Evolutionary conservation across 2,329 filamentous ascomycete genomes (phyloP), one percentile per base, ranked within the genome.

Genomic region (Nemania diffusa): DNA sequence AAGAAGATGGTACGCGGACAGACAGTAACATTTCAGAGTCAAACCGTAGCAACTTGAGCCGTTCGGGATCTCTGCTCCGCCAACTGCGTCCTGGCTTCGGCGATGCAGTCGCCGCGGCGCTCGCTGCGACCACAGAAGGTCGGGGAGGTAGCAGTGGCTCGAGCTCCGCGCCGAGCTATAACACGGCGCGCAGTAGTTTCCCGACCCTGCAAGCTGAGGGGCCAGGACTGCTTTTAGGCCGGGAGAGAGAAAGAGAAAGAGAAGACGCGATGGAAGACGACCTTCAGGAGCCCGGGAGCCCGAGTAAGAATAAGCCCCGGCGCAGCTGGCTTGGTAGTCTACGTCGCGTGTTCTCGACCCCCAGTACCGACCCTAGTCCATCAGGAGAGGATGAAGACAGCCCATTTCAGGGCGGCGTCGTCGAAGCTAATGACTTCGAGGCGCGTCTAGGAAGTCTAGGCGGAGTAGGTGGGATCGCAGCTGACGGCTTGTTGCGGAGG

Each of bases 311-410:
- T 13, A 89, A 88, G 74, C 81, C 83, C 48, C 79, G 84, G 3
- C 81, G 84, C n/a, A 86, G 85, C 26, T 92, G 90, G 89, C 81
- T 94, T 11, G 91, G 91, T 24, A 92, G 88, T 55, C 78, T 94
- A 22, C 84, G 87, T 20, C 85, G 90, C 42, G 90, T 90, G 11
- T 87, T 92, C 57, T 84, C 80, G 46, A 84, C 84, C 77, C 79
- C 53, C 77, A 79, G 62, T 48, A 64, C 78, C 70, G 73, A 74
- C 72, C 73, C 72, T 55, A 77, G 71, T 60, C 72, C 74, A 50
- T 69, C 69, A 56, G 68, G 70, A 2, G 74, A 68, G 27, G 71
- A 74, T 20, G 73, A 75, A 22, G 71, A 71, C 9, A 77, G 75
- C 62, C 75, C 73, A 5, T 72, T 75, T 34, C 74, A 77, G 9